Evolutionary conservation across 2,329 filamentous ascomycete genomes (phyloP).

Genomic region (Trichocomaceae sp.): DNA sequence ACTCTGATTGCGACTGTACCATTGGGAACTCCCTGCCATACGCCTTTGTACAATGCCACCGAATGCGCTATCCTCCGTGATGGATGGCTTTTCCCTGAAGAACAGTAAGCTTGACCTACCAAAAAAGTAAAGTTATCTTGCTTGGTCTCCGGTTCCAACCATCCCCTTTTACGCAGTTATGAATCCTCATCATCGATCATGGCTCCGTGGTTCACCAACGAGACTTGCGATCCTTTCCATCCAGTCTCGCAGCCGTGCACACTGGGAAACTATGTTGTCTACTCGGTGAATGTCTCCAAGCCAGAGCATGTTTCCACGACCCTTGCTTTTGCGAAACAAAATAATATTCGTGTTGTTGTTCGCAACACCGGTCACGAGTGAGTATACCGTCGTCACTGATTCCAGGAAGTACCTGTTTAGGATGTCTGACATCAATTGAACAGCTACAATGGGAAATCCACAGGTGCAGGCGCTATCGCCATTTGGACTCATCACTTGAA

Average conservation of each 20-base stretch:
- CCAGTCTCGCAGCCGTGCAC: conserved; percentile 19
- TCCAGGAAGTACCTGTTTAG: too few species aligned
- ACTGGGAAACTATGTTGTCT: conserved; percentile 27
- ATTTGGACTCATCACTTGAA: conserved; percentile 48
- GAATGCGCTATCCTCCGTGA: neutral
- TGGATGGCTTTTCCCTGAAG: conserved; percentile 1
- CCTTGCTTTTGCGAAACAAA: conserved; percentile 6
- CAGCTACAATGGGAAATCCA: conserved; percentile 40
- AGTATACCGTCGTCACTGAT: neutral
- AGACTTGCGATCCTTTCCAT: conserved; percentile 27
- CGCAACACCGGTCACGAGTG: conserved; percentile 12
- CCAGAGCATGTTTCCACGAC: conserved; percentile 5
- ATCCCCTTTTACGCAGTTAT: too few species aligned
- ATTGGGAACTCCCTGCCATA: conserved; percentile 28
- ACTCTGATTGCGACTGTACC: conserved; percentile 31
- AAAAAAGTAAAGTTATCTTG: too few species aligned
- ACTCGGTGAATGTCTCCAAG: conserved; percentile 29
- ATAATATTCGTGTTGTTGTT: conserved; percentile 12
- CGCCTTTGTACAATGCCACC: neutral
- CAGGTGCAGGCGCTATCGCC: conserved; percentile 42
- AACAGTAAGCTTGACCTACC: neutral
- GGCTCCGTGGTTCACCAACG: conserved; percentile 28
- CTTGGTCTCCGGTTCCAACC: too few species aligned
- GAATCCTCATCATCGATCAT: conserved; percentile 25
- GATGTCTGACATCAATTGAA: too few species aligned